phyloP scores from a whole-genome alignment of 148 eudicot species.

The Vaccinium macrocarpon region DNA sequence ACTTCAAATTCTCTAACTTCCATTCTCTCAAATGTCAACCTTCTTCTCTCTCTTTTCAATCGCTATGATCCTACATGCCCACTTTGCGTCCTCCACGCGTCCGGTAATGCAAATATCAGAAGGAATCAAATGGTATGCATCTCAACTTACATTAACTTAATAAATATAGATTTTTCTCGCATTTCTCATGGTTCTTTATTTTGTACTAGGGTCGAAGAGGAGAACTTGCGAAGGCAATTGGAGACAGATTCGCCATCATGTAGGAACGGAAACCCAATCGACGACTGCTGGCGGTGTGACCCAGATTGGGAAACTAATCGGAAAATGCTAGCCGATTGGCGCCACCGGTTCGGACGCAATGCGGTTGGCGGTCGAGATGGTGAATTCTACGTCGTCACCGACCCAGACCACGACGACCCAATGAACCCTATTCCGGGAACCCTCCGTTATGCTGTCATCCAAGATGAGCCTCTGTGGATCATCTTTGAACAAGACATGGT shows the following conservation, averaged over 20 bases:
- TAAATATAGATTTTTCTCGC: neutral
- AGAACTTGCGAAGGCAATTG: neutral
- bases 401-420: conserved; percentile 20
- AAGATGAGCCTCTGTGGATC: conserved; percentile 23
- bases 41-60: conserved; percentile 14
- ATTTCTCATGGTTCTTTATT: neutral
- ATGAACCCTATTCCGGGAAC: conserved; percentile 18
- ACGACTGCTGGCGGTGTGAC: conserved; percentile 29
- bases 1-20: neutral
- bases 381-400: conserved; percentile 21
- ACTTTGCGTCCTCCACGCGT: conserved; percentile 13
- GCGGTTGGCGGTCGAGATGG: conserved; percentile 25
- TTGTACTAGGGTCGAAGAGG: conserved; percentile 13
- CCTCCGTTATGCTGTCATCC: conserved; percentile 28
- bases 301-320: conserved; percentile 29
- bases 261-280: conserved; percentile 24
- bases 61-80: conserved; percentile 13
- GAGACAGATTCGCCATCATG: conserved; percentile 7
- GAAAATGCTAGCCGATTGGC: conserved; percentile 25
- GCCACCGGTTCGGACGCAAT: conserved; percentile 24
- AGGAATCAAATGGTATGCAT: conserved; percentile 26
- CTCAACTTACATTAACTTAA: neutral
- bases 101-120: conserved; percentile 11
- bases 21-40: conserved; percentile 11
- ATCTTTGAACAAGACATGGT: conserved; percentile 23